Conservation (phyloP, 2,329 filamentous ascomycete genomes). For the Cladosporium sp. region DNA sequence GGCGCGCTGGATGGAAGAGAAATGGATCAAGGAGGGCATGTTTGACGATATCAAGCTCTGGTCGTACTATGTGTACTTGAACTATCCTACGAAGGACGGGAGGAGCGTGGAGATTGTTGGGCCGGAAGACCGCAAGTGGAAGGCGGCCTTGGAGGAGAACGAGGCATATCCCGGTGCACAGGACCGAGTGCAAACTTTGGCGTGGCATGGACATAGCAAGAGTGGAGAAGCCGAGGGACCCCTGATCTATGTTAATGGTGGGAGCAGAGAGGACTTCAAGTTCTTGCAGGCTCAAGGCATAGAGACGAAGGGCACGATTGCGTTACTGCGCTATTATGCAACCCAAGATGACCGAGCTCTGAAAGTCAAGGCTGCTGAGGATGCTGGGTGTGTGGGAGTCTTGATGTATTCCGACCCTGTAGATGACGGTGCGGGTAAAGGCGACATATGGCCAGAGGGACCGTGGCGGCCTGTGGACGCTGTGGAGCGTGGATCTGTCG, state of each 20-base stretch:
- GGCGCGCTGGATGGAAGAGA: constrained; percentile 75
- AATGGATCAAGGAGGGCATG: constrained; percentile 60
- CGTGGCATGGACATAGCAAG: constrained; percentile 86
- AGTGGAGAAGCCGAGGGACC: constrained; percentile 81
- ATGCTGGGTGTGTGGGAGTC: constrained; percentile 79
- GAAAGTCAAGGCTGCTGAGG: constrained; percentile 85
- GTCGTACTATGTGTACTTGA: constrained; percentile 72
- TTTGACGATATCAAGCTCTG: constrained; percentile 74
- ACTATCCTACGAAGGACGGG: constrained; percentile 76
- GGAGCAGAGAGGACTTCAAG: constrained; percentile 77
- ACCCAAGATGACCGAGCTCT: constrained; percentile 66
- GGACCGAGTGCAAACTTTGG: constrained; percentile 61
- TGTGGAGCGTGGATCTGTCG: constrained; percentile 77
- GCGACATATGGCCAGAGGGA: constrained; percentile 69
- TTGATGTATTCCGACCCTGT: constrained; percentile 88
- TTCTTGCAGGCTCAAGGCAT: constrained; percentile 65
- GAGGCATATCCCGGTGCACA: constrained; percentile 58
- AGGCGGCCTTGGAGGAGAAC: constrained; percentile 78
- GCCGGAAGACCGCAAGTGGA: constrained; percentile 62
- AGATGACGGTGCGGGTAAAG: constrained; percentile 74
- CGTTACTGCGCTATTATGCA: constrained; percentile 75
- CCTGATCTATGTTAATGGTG: constrained; percentile 88
- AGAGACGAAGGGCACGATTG: constrained; percentile 72
- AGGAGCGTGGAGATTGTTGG: constrained; percentile 76
- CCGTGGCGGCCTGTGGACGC: constrained; percentile 72